Percentiles rank a stretch among this genome's conserved stretches.
These are phyloP conservation scores for Claviceps monticola DNA, from an alignment of 2,329 filamentous ascomycete species.

Conservation along the genomic window DNA sequence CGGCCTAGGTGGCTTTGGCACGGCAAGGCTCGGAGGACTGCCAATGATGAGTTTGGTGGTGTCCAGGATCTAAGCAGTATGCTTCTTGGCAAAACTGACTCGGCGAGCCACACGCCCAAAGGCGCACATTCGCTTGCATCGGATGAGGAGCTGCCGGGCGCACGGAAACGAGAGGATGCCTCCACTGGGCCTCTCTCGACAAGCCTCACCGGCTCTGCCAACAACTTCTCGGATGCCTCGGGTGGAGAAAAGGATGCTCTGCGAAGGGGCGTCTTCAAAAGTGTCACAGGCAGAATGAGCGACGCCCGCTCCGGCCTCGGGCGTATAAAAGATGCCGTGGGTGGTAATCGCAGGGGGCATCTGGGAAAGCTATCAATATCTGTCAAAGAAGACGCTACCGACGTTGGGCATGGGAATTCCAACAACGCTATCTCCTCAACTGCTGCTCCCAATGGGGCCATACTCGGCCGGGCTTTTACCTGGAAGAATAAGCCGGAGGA, in stretches of 20 bases:
- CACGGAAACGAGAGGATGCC: conserved; percentile 30
- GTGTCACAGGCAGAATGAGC: conserved; percentile 62
- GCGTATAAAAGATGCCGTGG: conserved; percentile 75
- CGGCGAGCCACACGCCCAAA: conserved; percentile 24
- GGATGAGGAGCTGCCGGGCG: conserved; percentile 35
- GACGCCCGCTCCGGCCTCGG: conserved; percentile 74
- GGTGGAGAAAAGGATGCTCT: conserved; percentile 40
- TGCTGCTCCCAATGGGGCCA: conserved; percentile 10
- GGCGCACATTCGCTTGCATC: conserved; percentile 35
- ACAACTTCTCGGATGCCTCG: conserved; percentile 32
- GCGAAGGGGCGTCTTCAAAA: conserved; percentile 59
- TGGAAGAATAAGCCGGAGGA: conserved; percentile 53
- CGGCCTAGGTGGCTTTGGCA: conserved; percentile 89
- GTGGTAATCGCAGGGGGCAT: conserved; percentile 42
- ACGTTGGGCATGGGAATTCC: conserved; percentile 13
- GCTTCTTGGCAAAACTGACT: conserved; percentile 42
- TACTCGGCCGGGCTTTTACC: conserved; percentile 38
- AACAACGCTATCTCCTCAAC: conserved; percentile 6
- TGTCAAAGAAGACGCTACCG: conserved; percentile 36
- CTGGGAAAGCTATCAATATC: conserved; percentile 33
- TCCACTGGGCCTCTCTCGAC: conserved; percentile 27
- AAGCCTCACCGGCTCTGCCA: conserved; percentile 29
- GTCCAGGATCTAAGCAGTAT: conserved; percentile 32
- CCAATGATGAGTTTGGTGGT: conserved; percentile 27
- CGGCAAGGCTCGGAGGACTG: conserved; percentile 65